These are phyloP conservation scores for Aspergillus intermedius DNA, from an alignment of 2,329 filamentous ascomycete species.

Conservation along the genomic window DNA sequence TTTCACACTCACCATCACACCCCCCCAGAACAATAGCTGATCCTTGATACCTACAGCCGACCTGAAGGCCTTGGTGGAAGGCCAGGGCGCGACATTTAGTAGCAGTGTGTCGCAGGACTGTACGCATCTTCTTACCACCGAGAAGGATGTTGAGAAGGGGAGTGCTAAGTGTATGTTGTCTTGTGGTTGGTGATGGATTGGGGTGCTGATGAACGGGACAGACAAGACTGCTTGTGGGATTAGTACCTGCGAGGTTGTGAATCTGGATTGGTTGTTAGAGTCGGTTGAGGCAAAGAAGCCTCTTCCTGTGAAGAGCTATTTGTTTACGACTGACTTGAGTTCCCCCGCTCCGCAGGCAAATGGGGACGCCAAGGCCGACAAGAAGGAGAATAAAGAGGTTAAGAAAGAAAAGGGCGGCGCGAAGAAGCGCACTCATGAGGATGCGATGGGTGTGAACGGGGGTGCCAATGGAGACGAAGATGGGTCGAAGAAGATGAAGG, in stretches of 20 bases:
- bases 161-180: constrained; percentile 27
- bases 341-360: constrained; percentile 7
- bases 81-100: constrained; percentile 28
- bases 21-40: neutral
- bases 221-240: constrained; percentile 41
- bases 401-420: constrained; percentile 25
- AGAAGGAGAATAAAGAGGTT: constrained; percentile 17
- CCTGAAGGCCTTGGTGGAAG: constrained; percentile 27
- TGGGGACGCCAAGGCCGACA: constrained; percentile 15
- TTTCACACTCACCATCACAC: constrained; percentile 1
- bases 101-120: constrained; percentile 23
- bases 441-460: constrained; percentile 14
- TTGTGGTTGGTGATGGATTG: constrained; percentile 37
- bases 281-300: constrained; percentile 41
- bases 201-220: constrained; percentile 42
- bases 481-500: constrained; percentile 33
- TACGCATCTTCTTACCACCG: constrained; percentile 35
- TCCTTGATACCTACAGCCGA: constrained; percentile 15
- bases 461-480: constrained; percentile 11
- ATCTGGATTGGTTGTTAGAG: constrained; percentile 57
- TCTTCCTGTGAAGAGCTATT: constrained; percentile 34
- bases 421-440: constrained; percentile 22
- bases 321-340: constrained; percentile 17
- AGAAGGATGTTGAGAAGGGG: constrained; percentile 31
- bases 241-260: constrained; percentile 50